Evolutionary conservation across 1,139 yeast genomes (phyloP).

Genomic region (Pneumocystis sp.): DNA sequence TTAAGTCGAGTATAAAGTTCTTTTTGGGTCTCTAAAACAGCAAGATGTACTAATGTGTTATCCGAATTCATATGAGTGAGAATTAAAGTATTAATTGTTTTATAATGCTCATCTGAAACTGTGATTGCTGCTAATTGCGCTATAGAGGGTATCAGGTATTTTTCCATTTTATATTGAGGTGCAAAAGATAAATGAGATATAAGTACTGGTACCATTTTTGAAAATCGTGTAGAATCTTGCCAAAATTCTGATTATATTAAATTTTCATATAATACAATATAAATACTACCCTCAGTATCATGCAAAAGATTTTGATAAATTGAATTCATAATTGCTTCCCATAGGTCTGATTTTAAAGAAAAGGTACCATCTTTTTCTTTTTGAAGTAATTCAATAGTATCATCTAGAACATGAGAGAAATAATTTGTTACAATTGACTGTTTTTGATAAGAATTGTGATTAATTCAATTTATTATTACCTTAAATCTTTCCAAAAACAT

Average conservation of each 20-base stretch:
- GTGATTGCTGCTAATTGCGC: conserved; percentile 61
- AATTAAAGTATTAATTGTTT: conserved; percentile 41
- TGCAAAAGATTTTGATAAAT: background rate
- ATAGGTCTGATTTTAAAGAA: conserved; percentile 2
- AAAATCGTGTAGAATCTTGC: conserved; percentile 78
- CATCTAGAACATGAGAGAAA: conserved; percentile 70
- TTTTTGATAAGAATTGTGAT: conserved; percentile 23
- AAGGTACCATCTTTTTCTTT: conserved; percentile 16
- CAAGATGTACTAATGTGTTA: conserved; percentile 14
- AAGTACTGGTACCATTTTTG: conserved; percentile 46
- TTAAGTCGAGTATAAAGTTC: conserved; percentile 80
- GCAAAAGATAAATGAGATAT: conserved; percentile 40
- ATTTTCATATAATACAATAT: conserved; percentile 52
- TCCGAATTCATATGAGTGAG: conserved; percentile 38
- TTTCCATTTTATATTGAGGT: conserved; percentile 4
- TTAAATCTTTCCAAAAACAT: conserved; percentile 60
- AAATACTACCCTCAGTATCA: conserved; percentile 10
- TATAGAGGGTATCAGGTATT: conserved; percentile 30
- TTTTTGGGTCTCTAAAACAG: conserved; percentile 60
- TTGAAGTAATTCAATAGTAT: conserved; percentile 41
- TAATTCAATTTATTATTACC: conserved; percentile 3
- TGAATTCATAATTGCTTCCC: conserved; percentile 18
- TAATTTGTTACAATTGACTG: conserved; percentile 71
- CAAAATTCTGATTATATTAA: conserved; percentile 82
- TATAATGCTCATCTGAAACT: conserved; percentile 73